These are phyloP conservation scores for Lichtheimia ornata DNA, from an alignment of 371 early-diverging fungal species.

Conservation along the genomic window DNA sequence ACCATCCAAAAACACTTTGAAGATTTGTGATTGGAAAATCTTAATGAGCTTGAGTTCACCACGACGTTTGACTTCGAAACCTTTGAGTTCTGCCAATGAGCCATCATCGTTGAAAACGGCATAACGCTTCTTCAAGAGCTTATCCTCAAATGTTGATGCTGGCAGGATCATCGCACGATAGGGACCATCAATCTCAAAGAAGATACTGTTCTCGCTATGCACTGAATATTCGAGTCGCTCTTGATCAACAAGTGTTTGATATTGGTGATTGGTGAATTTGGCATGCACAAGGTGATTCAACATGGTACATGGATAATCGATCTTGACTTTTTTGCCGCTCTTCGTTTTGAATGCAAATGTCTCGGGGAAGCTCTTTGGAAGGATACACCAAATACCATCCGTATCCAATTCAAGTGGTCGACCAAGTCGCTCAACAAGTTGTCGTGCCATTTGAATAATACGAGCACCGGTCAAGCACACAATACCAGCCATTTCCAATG, in stretches of 20 bases:
- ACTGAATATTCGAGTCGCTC: constrained; percentile 69
- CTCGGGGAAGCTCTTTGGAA: constrained; percentile 95
- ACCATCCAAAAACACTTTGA: constrained; percentile 92
- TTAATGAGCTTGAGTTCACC: constrained; percentile 99
- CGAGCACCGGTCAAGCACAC: constrained; percentile 97
- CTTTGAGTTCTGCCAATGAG: constrained; percentile 97
- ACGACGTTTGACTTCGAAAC: constrained; percentile 99
- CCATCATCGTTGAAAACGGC: constrained; percentile 98
- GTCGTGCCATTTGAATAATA: constrained; percentile 97
- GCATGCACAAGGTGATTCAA: constrained; percentile 97
- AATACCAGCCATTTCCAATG: constrained; percentile 99
- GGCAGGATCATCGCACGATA: constrained; percentile 99
- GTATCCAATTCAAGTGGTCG: constrained; percentile 99
- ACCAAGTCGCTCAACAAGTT: constrained; percentile 94
- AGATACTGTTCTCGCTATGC: constrained; percentile 94
- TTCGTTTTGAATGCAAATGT: constrained; percentile 83
- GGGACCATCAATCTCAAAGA: constrained; percentile 99
- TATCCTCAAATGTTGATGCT: constrained; percentile 96
- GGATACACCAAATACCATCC: constrained; percentile 99
- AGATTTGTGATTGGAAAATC: constrained; percentile 96
- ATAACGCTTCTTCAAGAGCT: constrained; percentile 98
- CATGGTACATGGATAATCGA: constrained; percentile 98
- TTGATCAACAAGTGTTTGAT: constrained; percentile 76
- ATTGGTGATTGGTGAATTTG: constrained; percentile 98
- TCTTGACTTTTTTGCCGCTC: constrained; percentile 75